Evolutionary conservation across 768 basidiomycete genomes (phyloP).

Genomic region (Podaxis sp.): DNA sequence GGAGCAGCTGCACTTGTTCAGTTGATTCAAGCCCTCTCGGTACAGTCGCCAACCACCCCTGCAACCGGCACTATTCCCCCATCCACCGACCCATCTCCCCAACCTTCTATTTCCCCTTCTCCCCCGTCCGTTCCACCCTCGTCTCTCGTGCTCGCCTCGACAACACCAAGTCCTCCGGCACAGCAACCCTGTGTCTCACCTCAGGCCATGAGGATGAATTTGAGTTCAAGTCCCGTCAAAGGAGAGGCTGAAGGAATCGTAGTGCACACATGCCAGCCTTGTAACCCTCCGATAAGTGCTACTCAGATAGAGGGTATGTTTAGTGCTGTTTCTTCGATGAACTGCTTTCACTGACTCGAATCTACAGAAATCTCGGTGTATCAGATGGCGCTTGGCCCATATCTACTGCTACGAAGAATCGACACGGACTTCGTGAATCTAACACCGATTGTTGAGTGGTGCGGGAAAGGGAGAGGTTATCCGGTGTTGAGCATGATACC

Average conservation of each 20-base stretch:
- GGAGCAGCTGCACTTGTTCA: conserved; percentile 13
- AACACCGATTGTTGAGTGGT: conserved; percentile 45
- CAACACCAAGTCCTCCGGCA: conserved; percentile 6
- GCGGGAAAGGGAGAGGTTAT: conserved; percentile 19
- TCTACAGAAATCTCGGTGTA: conserved; percentile 70
- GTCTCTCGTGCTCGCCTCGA: conserved; percentile 26
- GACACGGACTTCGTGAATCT: conserved; percentile 82
- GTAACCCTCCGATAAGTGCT: conserved; percentile 60
- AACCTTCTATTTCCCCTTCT: conserved; percentile 18
- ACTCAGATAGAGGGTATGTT: conserved; percentile 68
- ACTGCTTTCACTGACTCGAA: conserved; percentile 6
- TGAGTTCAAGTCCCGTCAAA: conserved; percentile 22
- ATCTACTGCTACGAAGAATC: conserved; percentile 64
- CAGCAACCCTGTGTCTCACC: conserved; percentile 36
- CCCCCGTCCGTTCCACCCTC: conserved; percentile 27
- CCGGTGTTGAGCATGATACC: conserved; percentile 38
- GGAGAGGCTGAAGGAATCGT: conserved; percentile 41
- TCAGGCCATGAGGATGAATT: conserved; percentile 36
- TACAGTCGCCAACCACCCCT: conserved; percentile 13
- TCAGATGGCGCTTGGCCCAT: conserved; percentile 59
- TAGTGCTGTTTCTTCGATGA: conserved; percentile 6
- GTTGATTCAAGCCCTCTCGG: conserved; percentile 11
- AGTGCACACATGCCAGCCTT: conserved; percentile 64
- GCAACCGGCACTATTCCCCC: background rate
- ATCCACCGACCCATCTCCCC: conserved; percentile 2